Base-by-base conservation (phyloP, 805 yeast genomes). In the Cyberlindnera japonica region DNA sequence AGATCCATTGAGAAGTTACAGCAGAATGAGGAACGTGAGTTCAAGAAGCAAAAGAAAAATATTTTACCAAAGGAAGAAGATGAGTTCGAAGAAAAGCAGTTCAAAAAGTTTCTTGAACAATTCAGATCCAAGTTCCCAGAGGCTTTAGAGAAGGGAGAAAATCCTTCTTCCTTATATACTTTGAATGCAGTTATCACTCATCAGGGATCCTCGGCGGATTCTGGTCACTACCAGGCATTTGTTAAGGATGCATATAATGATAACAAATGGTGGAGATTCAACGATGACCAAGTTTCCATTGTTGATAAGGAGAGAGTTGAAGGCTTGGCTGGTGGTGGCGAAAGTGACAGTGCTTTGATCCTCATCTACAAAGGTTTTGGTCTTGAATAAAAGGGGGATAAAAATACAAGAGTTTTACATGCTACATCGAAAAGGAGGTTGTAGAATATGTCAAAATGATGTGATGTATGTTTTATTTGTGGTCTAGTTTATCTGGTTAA, bases 181-280 rank as follows among this genome's bases (percentile, higher is more conserved):
- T 74, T 93, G 49, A 68, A 71, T 27, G 88, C 95, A 2, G 77
- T 93, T 18, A 78, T 93, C 44, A 88, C 98, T 1, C 99, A 93
- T 65, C 84, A 83, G 57, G 99, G 99, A 36, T 81, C 96, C 7
- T 80, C 90, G 32, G 96, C 98, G 0, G 98, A 93, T 61, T 83
- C 96, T 21, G 99, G 99, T 14, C 99, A 93, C 64, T 93, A 93
- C 64, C 97, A 90, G 65, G 81, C 91, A 21, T 93, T 86, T 65
- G 81, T 84, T 13, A 81, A 76, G 54, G 93, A 90, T 61, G 77
- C 71, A 24, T 64, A 63, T 15, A 88, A 82, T 55, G 90, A 85
- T 23, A 81, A 83, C 35, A 74, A 71, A 48, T 93, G 99, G 99
- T 91, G 86, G 83, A 82, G 81, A 63, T 93, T 87, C 66, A 89